Evolutionary conservation across 208 protist species (phyloP), one percentile per base, ranked within the genome.

Genomic region (Leishmania martiniquensis): DNA sequence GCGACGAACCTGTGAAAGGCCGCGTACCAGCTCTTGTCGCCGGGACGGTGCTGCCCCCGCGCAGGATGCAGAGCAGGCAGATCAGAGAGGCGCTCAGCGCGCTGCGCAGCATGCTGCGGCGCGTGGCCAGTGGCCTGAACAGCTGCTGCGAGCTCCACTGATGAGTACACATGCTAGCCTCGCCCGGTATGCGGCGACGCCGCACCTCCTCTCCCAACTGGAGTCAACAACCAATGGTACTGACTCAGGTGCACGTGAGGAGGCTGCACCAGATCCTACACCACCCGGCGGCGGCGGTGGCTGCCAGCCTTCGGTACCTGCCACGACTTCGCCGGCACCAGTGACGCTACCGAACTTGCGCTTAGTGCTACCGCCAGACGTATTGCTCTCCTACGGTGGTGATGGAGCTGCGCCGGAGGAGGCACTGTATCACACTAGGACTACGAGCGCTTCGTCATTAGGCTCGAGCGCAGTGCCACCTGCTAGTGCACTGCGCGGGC

Each of bases 71-170:
- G 77, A 75, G 32, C 60, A 63, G 34, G 60, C 45, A 44, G 60
- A 39, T 47, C 59, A 72, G 52, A 1, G 22, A 29, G 70, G 49
- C 2, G 70, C 51, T 1, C 59, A 76, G 13, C n/a, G 29, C 57
- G 52, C 51, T 6, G 20, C 57, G 62, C 77, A 82, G 65, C 44
- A 72, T 34, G 71, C 77, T 9, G 77, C 72, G 1, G 51, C 59
- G 49, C 65, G 51, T n/a, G 77, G 71, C 4, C 77, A 67, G n/a
- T 82, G 77, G 77, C 71, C 77, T 29, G 77, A 77, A 34, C 72
- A 82, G 72, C 49, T 82, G 9, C 65, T 82, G 70, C 72, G 49
- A 9, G 34, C 42, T 0, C 77, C 77, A 9, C 72, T 77, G 63
- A 65, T 82, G 60, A 82, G 77, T 54, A 77, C 29, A 6, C 65